These are phyloP conservation scores for Ophiocordyceps robertsii DNA, from an alignment of 2,329 filamentous ascomycete species.

Conservation along the genomic window DNA sequence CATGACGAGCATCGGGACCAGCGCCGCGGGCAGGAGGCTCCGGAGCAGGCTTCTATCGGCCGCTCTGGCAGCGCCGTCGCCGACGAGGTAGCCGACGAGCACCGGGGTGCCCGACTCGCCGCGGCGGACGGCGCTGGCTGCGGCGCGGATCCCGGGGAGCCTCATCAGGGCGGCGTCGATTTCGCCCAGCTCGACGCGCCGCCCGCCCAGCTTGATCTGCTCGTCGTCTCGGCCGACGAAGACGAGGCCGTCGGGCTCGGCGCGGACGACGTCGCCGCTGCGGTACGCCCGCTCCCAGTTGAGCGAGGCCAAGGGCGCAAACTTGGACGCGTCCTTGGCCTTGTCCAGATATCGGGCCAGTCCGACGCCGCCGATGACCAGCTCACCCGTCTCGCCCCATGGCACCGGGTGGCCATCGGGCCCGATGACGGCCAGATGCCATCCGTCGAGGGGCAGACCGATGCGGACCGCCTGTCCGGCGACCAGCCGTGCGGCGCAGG, in stretches of 20 bases:
- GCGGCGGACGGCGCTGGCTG: conserved; percentile 6
- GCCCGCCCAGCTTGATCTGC: conserved; percentile 16
- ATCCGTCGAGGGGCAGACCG: conserved; percentile 9
- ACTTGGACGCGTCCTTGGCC: conserved; percentile 8
- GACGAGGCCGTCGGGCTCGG: conserved; percentile 8
- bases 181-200: conserved; percentile 14
- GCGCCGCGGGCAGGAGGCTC: conserved; percentile 5
- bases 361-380: conserved; percentile 10
- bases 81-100: conserved; percentile 9
- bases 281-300: conserved; percentile 10
- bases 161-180: conserved; percentile 10
- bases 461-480: conserved; percentile 8
- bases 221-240: conserved; percentile 13
- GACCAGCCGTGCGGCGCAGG: conserved; percentile 8
- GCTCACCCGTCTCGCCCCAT: conserved; percentile 12
- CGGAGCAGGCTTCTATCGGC: conserved; percentile 3
- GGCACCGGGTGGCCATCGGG: conserved; percentile 28
- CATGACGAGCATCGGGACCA: conserved; percentile 8
- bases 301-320: conserved; percentile 7
- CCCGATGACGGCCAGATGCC: conserved; percentile 15
- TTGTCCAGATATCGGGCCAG: conserved; percentile 10
- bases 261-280: conserved; percentile 12
- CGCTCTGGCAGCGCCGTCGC: background rate
- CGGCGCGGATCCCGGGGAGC: conserved; percentile 8
- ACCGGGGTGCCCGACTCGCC: conserved; percentile 7